These are phyloP conservation scores for Marvania coccoides DNA, from an alignment of 139 green algal genomes.

Conservation along the genomic window DNA sequence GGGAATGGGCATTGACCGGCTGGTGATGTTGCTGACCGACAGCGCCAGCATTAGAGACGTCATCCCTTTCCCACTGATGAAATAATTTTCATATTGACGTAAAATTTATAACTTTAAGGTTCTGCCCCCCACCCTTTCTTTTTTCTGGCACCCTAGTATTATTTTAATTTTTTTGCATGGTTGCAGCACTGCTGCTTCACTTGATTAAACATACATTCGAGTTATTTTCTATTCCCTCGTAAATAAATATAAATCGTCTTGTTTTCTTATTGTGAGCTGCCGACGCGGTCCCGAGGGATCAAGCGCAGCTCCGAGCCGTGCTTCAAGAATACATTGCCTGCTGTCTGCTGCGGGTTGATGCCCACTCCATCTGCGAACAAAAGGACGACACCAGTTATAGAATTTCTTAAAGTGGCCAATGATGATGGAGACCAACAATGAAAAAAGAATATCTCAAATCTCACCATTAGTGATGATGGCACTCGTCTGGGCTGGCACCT, in stretches of 20 bases:
- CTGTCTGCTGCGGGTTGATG: constrained; percentile 93
- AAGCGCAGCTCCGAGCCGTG: constrained; percentile 88
- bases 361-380: constrained; percentile 77
- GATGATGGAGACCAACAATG: no score
- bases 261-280: no score
- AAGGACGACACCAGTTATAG: background rate
- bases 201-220: no score
- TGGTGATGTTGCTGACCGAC: constrained; percentile 98
- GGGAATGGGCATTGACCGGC: constrained; percentile 93
- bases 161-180: no score
- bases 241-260: no score
- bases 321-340: constrained; percentile 95
- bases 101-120: no score
- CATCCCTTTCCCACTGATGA: constrained; percentile 94
- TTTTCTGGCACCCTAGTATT: no score
- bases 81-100: constrained; percentile 32
- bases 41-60: constrained; percentile 89
- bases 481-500: constrained; percentile 78
- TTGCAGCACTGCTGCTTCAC: no score
- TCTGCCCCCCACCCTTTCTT: no score
- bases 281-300: constrained; percentile 90
- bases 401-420: no score
- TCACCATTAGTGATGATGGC: constrained; percentile 96
- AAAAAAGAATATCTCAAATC: no score
- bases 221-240: no score